Evolutionary conservation across 441 rosid genomes (phyloP).

Genomic region (Metrosideros polymorpha): DNA sequence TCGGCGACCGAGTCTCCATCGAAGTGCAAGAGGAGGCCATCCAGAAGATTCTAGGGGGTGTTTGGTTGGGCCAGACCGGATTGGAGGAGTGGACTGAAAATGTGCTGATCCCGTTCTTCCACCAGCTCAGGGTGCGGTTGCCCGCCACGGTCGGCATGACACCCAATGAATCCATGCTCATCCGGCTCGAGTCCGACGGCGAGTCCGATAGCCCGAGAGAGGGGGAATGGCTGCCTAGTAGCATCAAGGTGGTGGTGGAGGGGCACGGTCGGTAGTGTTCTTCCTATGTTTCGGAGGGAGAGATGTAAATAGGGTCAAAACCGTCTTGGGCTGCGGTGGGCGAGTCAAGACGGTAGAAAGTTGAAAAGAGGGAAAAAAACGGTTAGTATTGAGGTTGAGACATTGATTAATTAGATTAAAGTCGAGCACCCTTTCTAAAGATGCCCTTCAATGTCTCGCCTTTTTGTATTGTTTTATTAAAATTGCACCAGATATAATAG

Average conservation of each 20-base stretch:
- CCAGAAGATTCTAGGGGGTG: conserved; percentile 54
- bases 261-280: neutral
- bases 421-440: neutral
- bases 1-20: conserved; percentile 18
- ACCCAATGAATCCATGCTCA: conserved; percentile 27
- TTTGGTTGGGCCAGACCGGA: conserved; percentile 53
- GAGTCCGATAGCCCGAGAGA: conserved; percentile 22
- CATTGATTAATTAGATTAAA: neutral
- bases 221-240: conserved; percentile 55
- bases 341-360: neutral
- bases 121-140: conserved; percentile 30
- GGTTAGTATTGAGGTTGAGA: neutral
- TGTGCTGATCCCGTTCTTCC: conserved; percentile 59
- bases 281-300: neutral
- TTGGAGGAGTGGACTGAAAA: conserved; percentile 77
- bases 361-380: neutral
- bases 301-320: neutral
- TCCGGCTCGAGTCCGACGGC: conserved; percentile 42
- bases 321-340: neutral
- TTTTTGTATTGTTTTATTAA: neutral
- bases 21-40: conserved; percentile 60
- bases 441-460: neutral
- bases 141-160: conserved; percentile 4
- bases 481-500: neutral
- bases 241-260: conserved; percentile 40